A percentile compares a stretch with the other conserved stretches of the same genome.
Evolutionary conservation across 805 yeast species (phyloP).

Genomic region (Cyberlindnera maclurae): DNA sequence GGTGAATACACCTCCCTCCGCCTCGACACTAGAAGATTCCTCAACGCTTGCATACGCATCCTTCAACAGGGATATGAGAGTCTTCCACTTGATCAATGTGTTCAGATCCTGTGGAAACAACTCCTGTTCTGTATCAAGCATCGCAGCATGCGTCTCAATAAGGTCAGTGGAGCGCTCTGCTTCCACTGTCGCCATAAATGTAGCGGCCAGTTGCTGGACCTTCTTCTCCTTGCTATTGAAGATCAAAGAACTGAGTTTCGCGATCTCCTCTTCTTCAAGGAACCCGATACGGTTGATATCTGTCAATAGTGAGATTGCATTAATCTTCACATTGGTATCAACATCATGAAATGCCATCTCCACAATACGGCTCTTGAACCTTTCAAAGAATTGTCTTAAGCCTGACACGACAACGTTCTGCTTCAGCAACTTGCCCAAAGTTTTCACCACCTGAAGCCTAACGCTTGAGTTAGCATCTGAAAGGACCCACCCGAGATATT

Average conservation of each 20-base stretch:
- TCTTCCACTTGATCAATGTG: constrained; percentile 24
- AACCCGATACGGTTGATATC: constrained; percentile 56
- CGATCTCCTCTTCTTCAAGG: constrained; percentile 52
- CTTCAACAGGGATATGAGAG: constrained; percentile 23
- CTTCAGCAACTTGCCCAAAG: constrained; percentile 43
- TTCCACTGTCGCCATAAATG: constrained; percentile 42
- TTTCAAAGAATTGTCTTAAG: constrained; percentile 69
- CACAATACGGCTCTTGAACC: constrained; percentile 58
- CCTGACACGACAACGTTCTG: constrained; percentile 46
- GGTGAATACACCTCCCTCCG: constrained; percentile 12
- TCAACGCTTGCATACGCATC: constrained; percentile 21
- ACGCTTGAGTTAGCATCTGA: constrained; percentile 62
- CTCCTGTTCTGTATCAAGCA: constrained; percentile 23
- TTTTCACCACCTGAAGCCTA: constrained; percentile 55
- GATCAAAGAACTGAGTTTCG: constrained; percentile 34
- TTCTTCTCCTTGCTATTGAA: constrained; percentile 26
- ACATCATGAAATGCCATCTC: constrained; percentile 54
- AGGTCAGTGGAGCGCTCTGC: constrained; percentile 31
- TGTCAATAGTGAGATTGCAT: constrained; percentile 44
- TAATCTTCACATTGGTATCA: constrained; percentile 46
- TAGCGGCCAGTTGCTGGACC: constrained; percentile 42
- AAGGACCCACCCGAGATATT: constrained; percentile 79
- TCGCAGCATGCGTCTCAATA: constrained; percentile 28
- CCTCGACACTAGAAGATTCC: background rate
- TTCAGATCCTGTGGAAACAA: constrained; percentile 23